Percentiles rank a stretch among this genome's conserved stretches.
Evolutionary conservation across 1,284 basidiomycete species (phyloP).

Genomic region (Apiotrichum siamense): DNA sequence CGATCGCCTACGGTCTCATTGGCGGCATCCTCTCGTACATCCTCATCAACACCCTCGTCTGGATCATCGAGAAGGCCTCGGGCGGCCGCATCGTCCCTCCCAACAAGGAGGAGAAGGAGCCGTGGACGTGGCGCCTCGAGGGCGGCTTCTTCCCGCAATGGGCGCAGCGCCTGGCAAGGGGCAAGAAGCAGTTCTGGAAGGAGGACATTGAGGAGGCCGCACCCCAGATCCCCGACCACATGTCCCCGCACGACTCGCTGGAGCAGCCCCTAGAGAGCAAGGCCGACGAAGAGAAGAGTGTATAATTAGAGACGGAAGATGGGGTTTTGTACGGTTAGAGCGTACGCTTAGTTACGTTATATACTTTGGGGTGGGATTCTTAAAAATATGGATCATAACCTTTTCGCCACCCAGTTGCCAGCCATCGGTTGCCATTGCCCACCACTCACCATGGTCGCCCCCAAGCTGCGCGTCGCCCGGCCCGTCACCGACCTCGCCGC

Average conservation of each 20-base stretch:
- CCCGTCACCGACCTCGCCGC: slow-evolving; percentile 4
- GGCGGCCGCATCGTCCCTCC: slow-evolving; percentile 9
- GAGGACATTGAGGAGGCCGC: slow-evolving; percentile 9
- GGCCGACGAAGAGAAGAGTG: not conserved
- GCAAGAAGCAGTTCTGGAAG: slow-evolving; percentile 16
- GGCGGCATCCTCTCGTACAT: slow-evolving; percentile 17
- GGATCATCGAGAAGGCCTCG: slow-evolving; percentile 8
- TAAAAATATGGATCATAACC: no score
- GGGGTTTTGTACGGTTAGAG: not conserved
- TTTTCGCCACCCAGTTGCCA: no score
- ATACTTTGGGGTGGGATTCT: no score
- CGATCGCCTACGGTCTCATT: slow-evolving; percentile 22
- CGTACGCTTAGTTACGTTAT: not conserved
- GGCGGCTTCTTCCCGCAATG: slow-evolving; percentile 19
- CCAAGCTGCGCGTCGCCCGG: slow-evolving; percentile 9
- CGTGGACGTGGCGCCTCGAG: slow-evolving; percentile 18
- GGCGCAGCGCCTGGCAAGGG: slow-evolving; percentile 8
- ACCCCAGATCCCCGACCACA: not conserved
- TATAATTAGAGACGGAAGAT: no score
- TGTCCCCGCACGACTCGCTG: not conserved
- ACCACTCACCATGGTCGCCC: no score
- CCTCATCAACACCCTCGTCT: slow-evolving; percentile 16
- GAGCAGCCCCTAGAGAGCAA: not conserved
- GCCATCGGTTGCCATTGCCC: no score
- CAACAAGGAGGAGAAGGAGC: slow-evolving; percentile 20